Evolutionary conservation across 495 filamentous ascomycete species (phyloP).

Genomic region (Tuber calosporum): DNA sequence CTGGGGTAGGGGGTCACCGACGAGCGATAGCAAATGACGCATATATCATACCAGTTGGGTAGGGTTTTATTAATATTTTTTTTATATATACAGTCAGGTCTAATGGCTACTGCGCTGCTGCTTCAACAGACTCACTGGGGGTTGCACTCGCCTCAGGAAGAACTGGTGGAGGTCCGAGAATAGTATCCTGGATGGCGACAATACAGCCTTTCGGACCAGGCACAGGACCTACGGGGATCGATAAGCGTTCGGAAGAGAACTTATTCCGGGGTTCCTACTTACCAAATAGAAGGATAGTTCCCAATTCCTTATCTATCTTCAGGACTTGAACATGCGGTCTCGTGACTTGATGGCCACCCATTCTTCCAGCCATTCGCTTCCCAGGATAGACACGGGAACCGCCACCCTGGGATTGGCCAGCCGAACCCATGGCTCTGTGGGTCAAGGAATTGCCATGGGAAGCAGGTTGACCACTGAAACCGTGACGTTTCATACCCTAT

Average conservation of each 20-base stretch:
- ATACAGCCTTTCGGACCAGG: conserved; percentile 75
- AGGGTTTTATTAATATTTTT: not conserved
- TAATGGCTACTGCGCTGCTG: not conserved
- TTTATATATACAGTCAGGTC: not conserved
- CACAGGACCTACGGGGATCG: conserved; percentile 54
- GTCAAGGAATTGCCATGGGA: conserved; percentile 90
- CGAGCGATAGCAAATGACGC: not conserved
- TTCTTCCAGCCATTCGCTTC: conserved; percentile 94
- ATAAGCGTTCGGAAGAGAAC: not conserved
- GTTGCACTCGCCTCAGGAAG: not conserved
- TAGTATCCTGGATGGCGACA: conserved; percentile 80
- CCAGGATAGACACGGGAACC: conserved; percentile 87
- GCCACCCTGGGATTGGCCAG: conserved; percentile 78
- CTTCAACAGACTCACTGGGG: not conserved
- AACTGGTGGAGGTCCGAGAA: conserved; percentile 63
- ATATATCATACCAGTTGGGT: not conserved
- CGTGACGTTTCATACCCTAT: conserved; percentile 85
- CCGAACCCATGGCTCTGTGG: conserved; percentile 82
- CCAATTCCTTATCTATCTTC: conserved; percentile 73
- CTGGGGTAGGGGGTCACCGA: not conserved
- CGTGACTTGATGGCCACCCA: conserved; percentile 81
- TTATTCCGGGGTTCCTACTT: conserved; percentile 28
- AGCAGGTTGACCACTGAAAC: conserved; percentile 78
- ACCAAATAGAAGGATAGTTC: conserved; percentile 82
- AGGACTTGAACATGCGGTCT: conserved; percentile 84